phyloP scores from a whole-genome alignment of 2,329 filamentous ascomycete genomes.

The Metarhizium rileyi region DNA sequence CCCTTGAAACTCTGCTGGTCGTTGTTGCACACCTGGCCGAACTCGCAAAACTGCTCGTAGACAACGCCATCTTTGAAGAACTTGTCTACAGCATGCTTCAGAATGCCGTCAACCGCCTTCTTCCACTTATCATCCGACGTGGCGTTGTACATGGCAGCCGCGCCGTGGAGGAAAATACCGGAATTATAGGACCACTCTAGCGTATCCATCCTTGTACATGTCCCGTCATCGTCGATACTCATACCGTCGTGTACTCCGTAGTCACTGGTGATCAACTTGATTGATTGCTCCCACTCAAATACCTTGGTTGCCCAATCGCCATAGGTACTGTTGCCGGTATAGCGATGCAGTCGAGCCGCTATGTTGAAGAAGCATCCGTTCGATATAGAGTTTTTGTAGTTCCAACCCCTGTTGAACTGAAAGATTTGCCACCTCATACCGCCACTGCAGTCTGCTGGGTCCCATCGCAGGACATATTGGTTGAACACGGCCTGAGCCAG shows the following conservation, averaged over 20 bases:
- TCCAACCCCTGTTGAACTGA: conserved; percentile 61
- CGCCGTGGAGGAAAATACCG: conserved; percentile 54
- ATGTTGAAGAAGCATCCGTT: conserved; percentile 64
- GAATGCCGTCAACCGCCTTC: conserved; percentile 47
- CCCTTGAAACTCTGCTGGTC: conserved; percentile 72
- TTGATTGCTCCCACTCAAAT: conserved; percentile 53
- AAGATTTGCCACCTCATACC: conserved; percentile 84
- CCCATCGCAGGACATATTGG: conserved; percentile 63
- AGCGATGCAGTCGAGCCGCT: conserved; percentile 61
- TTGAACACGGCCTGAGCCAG: conserved; percentile 74
- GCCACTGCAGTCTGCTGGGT: conserved; percentile 53
- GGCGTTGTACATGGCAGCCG: conserved; percentile 53
- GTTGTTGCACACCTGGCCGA: conserved; percentile 48
- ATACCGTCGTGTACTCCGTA: conserved; percentile 46
- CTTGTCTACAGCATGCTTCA: conserved; percentile 36
- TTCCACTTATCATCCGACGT: conserved; percentile 45
- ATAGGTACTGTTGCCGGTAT: conserved; percentile 73
- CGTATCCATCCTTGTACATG: conserved; percentile 43
- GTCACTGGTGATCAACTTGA: conserved; percentile 45
- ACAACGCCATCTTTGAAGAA: conserved; percentile 49
- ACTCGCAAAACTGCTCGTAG: conserved; percentile 59
- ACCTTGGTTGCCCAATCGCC: conserved; percentile 62
- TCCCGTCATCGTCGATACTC: conserved; percentile 25
- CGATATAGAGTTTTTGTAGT: conserved; percentile 59
- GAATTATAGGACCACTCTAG: conserved; percentile 63